A percentile compares a stretch with the other conserved stretches of the same genome.
phyloP scores from a whole-genome alignment of 2,329 filamentous ascomycete genomes.

The Acrocalymma vagum region DNA sequence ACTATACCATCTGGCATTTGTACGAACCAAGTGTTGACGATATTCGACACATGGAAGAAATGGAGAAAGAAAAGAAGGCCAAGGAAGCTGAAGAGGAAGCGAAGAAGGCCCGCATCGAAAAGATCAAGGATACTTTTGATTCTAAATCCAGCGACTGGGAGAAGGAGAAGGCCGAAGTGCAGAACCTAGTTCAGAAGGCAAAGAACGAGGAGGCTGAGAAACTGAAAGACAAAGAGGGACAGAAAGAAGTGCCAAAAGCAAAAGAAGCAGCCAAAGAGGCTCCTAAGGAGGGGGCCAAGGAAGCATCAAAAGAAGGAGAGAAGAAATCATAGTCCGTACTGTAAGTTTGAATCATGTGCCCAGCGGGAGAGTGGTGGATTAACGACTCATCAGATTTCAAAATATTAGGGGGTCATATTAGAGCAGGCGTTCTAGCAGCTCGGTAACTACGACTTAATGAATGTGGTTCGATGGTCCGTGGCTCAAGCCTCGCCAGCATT shows the following conservation, averaged over 20 bases:
- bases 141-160: constrained; percentile 85
- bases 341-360: no score
- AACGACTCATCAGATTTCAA: no score
- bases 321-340: constrained; percentile 19
- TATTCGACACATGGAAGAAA: constrained; percentile 97
- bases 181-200: constrained; percentile 70
- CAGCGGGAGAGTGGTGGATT: no score
- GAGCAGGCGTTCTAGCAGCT: no score
- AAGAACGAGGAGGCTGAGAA: constrained; percentile 47
- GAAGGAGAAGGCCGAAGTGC: constrained; percentile 83
- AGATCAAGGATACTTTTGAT: constrained; percentile 82
- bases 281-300: constrained; percentile 59
- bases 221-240: constrained; percentile 52
- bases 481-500: no score
- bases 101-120: constrained; percentile 75
- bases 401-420: no score
- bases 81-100: constrained; percentile 83
- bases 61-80: constrained; percentile 85
- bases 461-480: no score
- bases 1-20: constrained; percentile 99
- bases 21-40: constrained; percentile 99
- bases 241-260: constrained; percentile 34
- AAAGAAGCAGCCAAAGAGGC: constrained; percentile 76
- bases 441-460: no score
- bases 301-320: constrained; percentile 36